Evolutionary conservation across 257 asterid species (phyloP).

Genomic region (Misopates orontium): DNA sequence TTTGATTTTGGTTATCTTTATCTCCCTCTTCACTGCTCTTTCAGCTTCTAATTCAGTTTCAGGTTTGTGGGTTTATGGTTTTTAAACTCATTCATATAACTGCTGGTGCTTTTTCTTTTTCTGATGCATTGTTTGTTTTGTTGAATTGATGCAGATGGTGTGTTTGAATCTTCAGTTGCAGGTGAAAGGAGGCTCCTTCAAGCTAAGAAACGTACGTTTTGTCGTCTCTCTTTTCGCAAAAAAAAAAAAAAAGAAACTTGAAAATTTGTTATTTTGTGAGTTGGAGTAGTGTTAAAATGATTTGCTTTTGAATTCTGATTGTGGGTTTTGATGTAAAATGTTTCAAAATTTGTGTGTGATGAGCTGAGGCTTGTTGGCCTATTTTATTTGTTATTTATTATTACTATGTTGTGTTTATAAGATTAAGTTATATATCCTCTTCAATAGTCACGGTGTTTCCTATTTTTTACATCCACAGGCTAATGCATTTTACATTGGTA

Average conservation of each 20-base stretch:
- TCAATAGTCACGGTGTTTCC: no score
- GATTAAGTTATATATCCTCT: no score
- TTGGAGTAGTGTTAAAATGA: no score
- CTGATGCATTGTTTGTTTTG: background rate
- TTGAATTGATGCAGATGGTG: slow-evolving; percentile 27
- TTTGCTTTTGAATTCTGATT: background rate
- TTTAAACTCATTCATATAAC: background rate
- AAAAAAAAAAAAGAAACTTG: no score
- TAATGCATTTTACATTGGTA: no score
- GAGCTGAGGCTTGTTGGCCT: no score
- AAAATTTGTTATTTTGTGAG: no score
- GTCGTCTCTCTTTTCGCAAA: no score
- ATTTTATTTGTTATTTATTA: no score
- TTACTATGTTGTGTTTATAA: no score
- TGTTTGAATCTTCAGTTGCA: slow-evolving; percentile 22
- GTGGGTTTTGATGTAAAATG: background rate
- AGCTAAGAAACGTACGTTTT: slow-evolving; percentile 29
- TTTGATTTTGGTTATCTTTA: slow-evolving; percentile 16
- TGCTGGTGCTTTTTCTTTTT: background rate
- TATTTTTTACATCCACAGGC: no score
- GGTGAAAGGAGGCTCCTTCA: slow-evolving; percentile 45
- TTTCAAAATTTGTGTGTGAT: no score
- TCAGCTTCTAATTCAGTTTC: slow-evolving; percentile 28
- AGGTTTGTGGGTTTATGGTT: slow-evolving; percentile 7
- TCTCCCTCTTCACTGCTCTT: slow-evolving; percentile 10